A percentile compares a stretch with the other conserved stretches of the same genome.
Conservation (phyloP, 2,329 filamentous ascomycete species). For the Phialocephala sp. region DNA sequence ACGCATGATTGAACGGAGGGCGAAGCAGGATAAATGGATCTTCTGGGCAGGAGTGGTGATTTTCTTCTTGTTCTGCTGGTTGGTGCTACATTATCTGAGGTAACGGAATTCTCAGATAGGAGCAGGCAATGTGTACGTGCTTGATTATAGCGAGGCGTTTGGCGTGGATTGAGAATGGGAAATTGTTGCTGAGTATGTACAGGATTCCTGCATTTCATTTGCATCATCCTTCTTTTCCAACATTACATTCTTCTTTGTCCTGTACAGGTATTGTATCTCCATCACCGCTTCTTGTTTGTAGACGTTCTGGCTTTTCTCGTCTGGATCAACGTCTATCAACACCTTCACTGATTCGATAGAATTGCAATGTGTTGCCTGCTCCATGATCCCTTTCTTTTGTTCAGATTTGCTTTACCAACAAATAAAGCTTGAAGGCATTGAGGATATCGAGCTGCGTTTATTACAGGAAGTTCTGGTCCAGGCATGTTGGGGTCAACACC, state of each 20-base stretch:
- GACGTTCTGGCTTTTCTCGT: no score
- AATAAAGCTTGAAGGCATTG: no score
- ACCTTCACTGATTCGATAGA: no score
- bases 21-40: slow-evolving; percentile 97
- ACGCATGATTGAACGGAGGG: slow-evolving; percentile 90
- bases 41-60: slow-evolving; percentile 86
- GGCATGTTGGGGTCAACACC: slow-evolving; percentile 9
- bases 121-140: slow-evolving; percentile 3
- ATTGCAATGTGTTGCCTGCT: no score
- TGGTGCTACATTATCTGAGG: slow-evolving; percentile 84
- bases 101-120: slow-evolving; percentile 43
- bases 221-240: not conserved
- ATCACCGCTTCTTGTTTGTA: not conserved
- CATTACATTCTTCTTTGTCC: not conserved
- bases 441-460: no score
- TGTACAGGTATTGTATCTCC: slow-evolving; percentile 1
- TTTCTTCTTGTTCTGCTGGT: slow-evolving; percentile 91
- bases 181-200: slow-evolving; percentile 7
- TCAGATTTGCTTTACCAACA: no score
- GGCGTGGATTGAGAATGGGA: slow-evolving; percentile 22
- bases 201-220: slow-evolving; percentile 12
- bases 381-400: no score
- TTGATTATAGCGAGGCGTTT: slow-evolving; percentile 33
- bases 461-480: no score
- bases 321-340: no score